These are phyloP conservation scores for Pestalotiopsis sp. DNA, from an alignment of 2,329 filamentous ascomycete genomes.

Conservation along the genomic window DNA sequence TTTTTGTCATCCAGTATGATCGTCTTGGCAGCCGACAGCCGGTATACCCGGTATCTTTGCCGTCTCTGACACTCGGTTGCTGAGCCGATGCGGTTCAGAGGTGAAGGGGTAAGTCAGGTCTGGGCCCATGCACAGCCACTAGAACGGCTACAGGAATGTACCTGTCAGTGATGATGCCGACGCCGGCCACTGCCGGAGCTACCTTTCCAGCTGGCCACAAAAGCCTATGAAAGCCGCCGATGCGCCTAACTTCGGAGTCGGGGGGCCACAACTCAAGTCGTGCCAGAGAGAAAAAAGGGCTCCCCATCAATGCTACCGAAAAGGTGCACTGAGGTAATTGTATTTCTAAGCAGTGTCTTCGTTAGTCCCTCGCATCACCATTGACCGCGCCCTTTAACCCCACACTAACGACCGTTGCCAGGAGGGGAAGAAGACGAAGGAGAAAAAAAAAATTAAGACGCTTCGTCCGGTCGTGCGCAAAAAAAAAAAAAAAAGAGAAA, in stretches of 20 bases:
- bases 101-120: too few relatives aligned
- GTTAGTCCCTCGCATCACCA: conserved; percentile 19
- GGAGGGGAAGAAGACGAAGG: conserved; percentile 8
- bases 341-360: conserved; percentile 33
- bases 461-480: neutral
- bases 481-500: neutral
- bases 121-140: neutral
- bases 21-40: too few relatives aligned
- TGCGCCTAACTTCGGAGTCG: conserved; percentile 8
- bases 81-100: too few relatives aligned
- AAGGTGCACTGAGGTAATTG: conserved; percentile 18
- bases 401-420: conserved; percentile 14
- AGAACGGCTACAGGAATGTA: neutral
- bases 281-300: neutral
- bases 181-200: neutral
- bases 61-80: too few relatives aligned
- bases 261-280: neutral
- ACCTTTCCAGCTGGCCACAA: neutral
- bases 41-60: too few relatives aligned
- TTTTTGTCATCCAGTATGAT: too few relatives aligned
- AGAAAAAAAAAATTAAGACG: neutral
- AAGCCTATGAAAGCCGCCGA: conserved; percentile 11
- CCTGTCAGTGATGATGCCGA: neutral
- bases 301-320: neutral
- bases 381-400: conserved; percentile 12